Evolutionary conservation across 2,329 filamentous ascomycete species (phyloP).

Genomic region (Alternaria novae-zelandiae): DNA sequence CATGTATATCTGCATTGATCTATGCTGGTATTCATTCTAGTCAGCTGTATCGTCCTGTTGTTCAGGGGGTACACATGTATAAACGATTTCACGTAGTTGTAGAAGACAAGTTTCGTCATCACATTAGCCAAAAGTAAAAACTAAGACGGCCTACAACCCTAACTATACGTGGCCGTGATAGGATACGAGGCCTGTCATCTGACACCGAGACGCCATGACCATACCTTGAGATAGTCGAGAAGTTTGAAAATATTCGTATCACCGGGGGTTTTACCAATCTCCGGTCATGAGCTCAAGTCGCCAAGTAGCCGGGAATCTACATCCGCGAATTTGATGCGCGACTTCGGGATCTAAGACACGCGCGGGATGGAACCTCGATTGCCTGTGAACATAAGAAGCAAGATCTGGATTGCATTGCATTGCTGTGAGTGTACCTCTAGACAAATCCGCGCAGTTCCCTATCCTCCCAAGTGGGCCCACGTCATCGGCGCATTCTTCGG

Average conservation of each 20-base stretch:
- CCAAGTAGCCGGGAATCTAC: background rate
- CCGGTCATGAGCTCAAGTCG: too few relatives aligned
- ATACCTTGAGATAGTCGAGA: background rate
- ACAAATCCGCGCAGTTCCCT: background rate
- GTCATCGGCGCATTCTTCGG: background rate
- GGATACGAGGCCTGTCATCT: background rate
- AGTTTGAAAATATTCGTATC: background rate
- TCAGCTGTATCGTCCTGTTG: background rate
- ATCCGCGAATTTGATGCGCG: background rate
- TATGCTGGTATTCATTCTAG: background rate
- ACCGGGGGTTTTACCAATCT: background rate
- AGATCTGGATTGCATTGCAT: background rate
- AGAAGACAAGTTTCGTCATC: accelerated
- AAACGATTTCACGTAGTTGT: accelerated
- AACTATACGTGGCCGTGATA: background rate
- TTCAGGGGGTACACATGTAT: background rate
- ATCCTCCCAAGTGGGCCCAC: background rate
- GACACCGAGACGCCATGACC: background rate
- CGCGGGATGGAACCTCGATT: too few relatives aligned
- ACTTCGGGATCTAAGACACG: background rate
- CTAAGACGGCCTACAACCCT: background rate
- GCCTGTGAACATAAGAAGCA: background rate
- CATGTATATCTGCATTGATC: background rate
- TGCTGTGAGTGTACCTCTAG: background rate
- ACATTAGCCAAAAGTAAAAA: background rate